These are phyloP conservation scores for Thelonectria blattea DNA, from an alignment of 2,329 filamentous ascomycete species.

Conservation along the genomic window DNA sequence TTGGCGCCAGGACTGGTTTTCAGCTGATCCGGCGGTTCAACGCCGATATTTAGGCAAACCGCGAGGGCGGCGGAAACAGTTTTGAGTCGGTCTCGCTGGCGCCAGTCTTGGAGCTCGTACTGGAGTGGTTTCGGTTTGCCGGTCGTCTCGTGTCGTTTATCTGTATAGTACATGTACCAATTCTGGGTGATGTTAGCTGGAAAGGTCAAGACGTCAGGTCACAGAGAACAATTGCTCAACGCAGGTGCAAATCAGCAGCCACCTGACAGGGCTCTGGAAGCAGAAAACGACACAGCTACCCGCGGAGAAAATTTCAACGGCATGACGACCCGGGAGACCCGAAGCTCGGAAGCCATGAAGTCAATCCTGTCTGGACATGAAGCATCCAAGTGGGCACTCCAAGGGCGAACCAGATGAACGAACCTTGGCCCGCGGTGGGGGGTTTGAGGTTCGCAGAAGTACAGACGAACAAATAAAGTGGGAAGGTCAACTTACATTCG, in stretches of 20 bases:
- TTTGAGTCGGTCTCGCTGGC: slow-evolving; percentile 95
- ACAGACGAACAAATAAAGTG: slow-evolving; percentile 22
- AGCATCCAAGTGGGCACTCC: background rate
- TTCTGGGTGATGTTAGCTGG: slow-evolving; percentile 60
- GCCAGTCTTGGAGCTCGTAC: slow-evolving; percentile 85
- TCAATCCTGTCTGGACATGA: background rate
- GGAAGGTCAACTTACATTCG: slow-evolving; percentile 66
- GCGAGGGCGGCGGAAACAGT: slow-evolving; percentile 94
- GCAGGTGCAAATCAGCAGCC: background rate
- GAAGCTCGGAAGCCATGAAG: slow-evolving; percentile 4
- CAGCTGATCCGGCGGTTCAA: slow-evolving; percentile 95
- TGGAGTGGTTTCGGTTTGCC: slow-evolving; percentile 77
- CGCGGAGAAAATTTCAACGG: background rate
- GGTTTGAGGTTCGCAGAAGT: background rate
- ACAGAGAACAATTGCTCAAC: background rate
- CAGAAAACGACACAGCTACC: background rate
- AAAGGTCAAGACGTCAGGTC: background rate
- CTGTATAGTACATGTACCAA: slow-evolving; percentile 99
- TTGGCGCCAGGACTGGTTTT: slow-evolving; percentile 94
- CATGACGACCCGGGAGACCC: background rate
- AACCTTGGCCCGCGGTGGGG: background rate
- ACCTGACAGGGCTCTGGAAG: background rate
- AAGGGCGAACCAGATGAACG: slow-evolving; percentile 10
- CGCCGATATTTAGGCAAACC: slow-evolving; percentile 95
- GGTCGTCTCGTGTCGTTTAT: slow-evolving; percentile 95